Percentiles rank a stretch among this genome's conserved stretches.
These are phyloP conservation scores for Debaryomyces hansenii DNA, from an alignment of 805 yeast genomes.

Conservation along the genomic window DNA sequence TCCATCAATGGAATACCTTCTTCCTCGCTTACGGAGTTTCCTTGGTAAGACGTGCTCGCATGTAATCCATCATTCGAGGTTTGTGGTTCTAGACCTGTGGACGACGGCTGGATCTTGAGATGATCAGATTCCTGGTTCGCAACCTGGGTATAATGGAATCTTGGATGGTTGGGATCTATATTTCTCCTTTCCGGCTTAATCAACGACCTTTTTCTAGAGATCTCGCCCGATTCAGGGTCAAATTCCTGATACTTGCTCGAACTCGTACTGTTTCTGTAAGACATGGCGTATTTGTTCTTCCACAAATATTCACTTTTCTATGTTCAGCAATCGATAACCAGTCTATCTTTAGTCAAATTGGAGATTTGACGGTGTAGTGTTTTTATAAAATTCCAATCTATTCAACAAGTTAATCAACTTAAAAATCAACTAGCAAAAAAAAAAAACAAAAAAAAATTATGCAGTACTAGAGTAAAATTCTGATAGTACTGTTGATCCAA, in stretches of 20 bases:
- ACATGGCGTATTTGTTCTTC: slow-evolving; percentile 17
- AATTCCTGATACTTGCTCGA: slow-evolving; percentile 36
- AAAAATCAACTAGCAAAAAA: neutral
- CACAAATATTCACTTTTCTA: neutral
- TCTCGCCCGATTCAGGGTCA: slow-evolving; percentile 41
- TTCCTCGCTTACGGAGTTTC: slow-evolving; percentile 18
- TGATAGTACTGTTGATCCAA: too few relatives aligned
- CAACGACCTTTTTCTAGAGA: slow-evolving; percentile 63
- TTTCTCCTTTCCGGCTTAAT: slow-evolving; percentile 82
- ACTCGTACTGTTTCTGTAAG: slow-evolving; percentile 26
- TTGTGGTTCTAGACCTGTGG: slow-evolving; percentile 68
- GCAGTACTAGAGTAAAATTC: neutral
- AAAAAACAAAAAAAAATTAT: neutral
- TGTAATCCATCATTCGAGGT: slow-evolving; percentile 10
- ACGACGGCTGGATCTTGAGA: slow-evolving; percentile 63
- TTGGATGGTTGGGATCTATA: slow-evolving; percentile 67
- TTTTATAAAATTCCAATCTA: neutral
- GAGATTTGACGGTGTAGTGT: too few relatives aligned
- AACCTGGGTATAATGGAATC: slow-evolving; percentile 74
- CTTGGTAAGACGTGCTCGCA: neutral
- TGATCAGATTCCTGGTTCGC: slow-evolving; percentile 65
- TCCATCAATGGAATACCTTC: slow-evolving; percentile 48
- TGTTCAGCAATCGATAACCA: too few relatives aligned
- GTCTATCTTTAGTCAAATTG: too few relatives aligned
- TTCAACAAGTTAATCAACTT: neutral